These are phyloP conservation scores for Ogataea wickerhamii DNA, from an alignment of 805 yeast species.

Conservation along the genomic window DNA sequence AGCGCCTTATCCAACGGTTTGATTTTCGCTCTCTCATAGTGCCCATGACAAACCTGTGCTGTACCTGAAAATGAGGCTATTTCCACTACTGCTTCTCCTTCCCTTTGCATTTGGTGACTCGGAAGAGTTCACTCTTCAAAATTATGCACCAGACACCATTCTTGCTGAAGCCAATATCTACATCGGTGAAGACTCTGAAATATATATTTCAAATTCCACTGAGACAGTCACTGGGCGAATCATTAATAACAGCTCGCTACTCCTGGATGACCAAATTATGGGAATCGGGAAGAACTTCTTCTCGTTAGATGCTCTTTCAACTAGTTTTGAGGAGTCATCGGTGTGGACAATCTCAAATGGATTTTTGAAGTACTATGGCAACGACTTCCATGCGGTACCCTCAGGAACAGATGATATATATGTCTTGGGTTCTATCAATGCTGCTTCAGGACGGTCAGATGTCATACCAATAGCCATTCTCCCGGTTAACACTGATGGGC, in stretches of 20 bases:
- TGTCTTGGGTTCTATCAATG: slow-evolving; percentile 3
- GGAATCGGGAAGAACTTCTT: slow-evolving; percentile 3
- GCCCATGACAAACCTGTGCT: neutral
- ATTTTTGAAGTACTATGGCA: slow-evolving; percentile 2
- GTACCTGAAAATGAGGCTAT: neutral
- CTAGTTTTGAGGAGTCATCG: slow-evolving; percentile 1
- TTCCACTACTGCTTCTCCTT: neutral
- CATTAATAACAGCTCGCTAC: neutral
- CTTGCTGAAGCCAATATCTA: neutral
- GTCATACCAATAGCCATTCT: slow-evolving; percentile 16
- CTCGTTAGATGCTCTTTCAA: neutral
- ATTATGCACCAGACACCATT: slow-evolving; percentile 1
- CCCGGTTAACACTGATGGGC: neutral
- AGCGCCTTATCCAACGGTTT: too few relatives aligned
- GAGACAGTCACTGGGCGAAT: neutral
- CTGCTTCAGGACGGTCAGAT: slow-evolving; percentile 5
- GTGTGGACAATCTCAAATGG: slow-evolving; percentile 4
- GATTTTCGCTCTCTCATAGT: too few relatives aligned
- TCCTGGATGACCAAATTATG: slow-evolving; percentile 1
- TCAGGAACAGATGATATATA: slow-evolving; percentile 1
- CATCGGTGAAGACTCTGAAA: neutral
- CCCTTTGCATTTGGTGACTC: neutral
- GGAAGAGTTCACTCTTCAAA: neutral
- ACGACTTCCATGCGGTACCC: slow-evolving; percentile 4
- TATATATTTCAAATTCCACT: neutral